phyloP scores from a whole-genome alignment of 176 grass and related monocot genomes.

The Paspalum notatum region DNA sequence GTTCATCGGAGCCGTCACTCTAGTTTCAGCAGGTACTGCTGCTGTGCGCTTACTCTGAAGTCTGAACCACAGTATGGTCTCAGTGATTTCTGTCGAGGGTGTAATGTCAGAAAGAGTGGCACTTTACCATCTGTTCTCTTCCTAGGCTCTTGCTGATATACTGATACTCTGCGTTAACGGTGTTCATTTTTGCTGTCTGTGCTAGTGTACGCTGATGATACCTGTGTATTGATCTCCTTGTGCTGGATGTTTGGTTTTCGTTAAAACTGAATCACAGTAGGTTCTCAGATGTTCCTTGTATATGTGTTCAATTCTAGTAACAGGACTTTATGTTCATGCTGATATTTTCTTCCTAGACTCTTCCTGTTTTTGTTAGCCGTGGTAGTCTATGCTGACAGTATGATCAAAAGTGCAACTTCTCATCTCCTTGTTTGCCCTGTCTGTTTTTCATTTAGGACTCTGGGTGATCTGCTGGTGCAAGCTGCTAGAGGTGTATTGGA shows the following conservation, averaged over 20 bases:
- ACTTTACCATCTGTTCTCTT: not conserved
- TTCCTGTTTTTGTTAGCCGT: not conserved
- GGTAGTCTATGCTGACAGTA: not conserved
- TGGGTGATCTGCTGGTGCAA: not conserved
- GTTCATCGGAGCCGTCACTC: not conserved
- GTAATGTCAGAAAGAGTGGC: not conserved
- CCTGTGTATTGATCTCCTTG: not conserved
- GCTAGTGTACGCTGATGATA: not conserved
- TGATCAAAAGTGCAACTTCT: not conserved
- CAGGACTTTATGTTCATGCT: not conserved
- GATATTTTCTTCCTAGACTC: too few species aligned
- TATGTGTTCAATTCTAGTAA: not conserved
- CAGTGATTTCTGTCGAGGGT: not conserved
- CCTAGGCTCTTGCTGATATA: not conserved
- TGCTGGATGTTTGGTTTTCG: not conserved
- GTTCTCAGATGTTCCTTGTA: not conserved
- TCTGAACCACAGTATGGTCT: not conserved
- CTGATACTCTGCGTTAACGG: not conserved
- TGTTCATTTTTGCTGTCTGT: not conserved
- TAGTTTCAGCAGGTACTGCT: not conserved
- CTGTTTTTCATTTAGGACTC: slow-evolving; percentile 23
- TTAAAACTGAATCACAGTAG: not conserved
- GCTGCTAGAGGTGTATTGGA: slow-evolving; percentile 21
- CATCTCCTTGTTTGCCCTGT: not conserved
- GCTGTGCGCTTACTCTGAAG: not conserved